phyloP scores from a whole-genome alignment of 257 asterid genomes.

The Ballota nigra region DNA sequence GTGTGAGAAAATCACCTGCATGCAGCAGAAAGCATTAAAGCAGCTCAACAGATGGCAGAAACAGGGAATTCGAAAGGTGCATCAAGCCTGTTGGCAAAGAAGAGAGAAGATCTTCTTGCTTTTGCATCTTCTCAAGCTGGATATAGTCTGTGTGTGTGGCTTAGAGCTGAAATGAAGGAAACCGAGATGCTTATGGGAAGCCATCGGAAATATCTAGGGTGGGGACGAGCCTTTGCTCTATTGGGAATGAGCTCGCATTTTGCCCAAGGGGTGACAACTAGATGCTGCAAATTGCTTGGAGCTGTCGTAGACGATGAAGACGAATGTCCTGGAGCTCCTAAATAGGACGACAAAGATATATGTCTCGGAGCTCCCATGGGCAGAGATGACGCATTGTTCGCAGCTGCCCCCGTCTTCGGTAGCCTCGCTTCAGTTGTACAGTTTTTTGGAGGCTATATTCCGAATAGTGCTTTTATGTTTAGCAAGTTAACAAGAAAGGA shows the following conservation, averaged over 20 bases:
- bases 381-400: not conserved
- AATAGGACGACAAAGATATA: not conserved
- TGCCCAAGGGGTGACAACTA: not conserved
- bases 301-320: not conserved
- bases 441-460: conserved; percentile 15
- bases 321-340: not conserved
- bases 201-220: not conserved
- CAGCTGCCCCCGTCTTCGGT: not conserved
- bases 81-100: not conserved
- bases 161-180: conserved; percentile 4
- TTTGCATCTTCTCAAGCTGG: not conserved
- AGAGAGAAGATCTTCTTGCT: not conserved
- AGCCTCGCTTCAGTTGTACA: not conserved
- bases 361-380: not conserved
- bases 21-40: conserved; percentile 19
- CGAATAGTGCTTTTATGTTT: conserved; percentile 16
- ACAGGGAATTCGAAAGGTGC: not conserved
- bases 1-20: conserved; percentile 7
- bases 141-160: too few relatives aligned
- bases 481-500: not conserved
- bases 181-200: not conserved
- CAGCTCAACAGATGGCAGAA: conserved; percentile 22
- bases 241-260: conserved; percentile 17
- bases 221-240: conserved; percentile 18
- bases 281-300: not conserved